Evolutionary conservation across 2,329 filamentous ascomycete genomes (phyloP).

Genomic region (Aspergillus sp.): DNA sequence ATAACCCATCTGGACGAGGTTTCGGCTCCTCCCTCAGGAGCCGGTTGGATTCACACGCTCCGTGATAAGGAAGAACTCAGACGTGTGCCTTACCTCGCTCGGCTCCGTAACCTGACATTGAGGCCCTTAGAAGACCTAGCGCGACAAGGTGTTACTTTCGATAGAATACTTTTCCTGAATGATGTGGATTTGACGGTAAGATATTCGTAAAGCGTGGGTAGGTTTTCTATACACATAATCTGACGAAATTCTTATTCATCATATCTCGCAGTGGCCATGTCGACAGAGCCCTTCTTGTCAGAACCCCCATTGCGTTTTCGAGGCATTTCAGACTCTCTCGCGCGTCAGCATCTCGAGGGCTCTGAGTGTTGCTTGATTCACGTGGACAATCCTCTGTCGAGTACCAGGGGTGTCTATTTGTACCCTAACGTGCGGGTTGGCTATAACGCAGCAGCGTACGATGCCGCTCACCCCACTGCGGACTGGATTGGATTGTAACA

Average conservation of each 20-base stretch:
- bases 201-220: constrained; percentile 18
- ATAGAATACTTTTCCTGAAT: constrained; percentile 60
- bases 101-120: constrained; percentile 63
- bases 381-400: constrained; percentile 61
- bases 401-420: constrained; percentile 58
- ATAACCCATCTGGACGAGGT: constrained; percentile 61
- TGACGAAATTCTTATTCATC: background rate
- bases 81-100: constrained; percentile 68
- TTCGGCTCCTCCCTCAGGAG: constrained; percentile 39
- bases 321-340: constrained; percentile 53
- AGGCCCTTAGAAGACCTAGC: constrained; percentile 56
- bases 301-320: constrained; percentile 44
- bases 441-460: constrained; percentile 58
- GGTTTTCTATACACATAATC: rapidly evolving
- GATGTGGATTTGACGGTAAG: constrained; percentile 47
- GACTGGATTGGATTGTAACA: constrained; percentile 53
- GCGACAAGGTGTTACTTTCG: constrained; percentile 53
- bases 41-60: constrained; percentile 66
- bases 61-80: constrained; percentile 56
- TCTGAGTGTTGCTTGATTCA: constrained; percentile 65
- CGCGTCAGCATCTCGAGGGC: constrained; percentile 56
- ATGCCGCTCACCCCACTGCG: constrained; percentile 48
- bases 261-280: constrained; percentile 27
- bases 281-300: background rate
- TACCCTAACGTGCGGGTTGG: constrained; percentile 70